Base-by-base conservation (phyloP, 306 rosid genomes). In the Quillaja saponaria region DNA sequence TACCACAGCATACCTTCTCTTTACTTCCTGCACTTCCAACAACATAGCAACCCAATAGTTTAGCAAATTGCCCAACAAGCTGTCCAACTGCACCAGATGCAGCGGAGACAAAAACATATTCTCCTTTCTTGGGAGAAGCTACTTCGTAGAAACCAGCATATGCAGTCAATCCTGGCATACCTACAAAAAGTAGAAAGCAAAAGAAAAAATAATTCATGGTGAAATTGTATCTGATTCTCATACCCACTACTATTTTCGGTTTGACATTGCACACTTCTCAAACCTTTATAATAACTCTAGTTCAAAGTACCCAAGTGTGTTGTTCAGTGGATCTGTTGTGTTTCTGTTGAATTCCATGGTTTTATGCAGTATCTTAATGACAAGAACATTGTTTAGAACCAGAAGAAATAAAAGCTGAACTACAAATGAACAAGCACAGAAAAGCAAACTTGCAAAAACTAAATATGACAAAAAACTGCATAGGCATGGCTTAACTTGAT, bases 1-100 rank as follows among this genome's bases (percentile, higher is more conserved):
- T n/a, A n/a, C n/a, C n/a, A n/a, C n/a, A n/a, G n/a, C n/a, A n/a
- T 14, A 9, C 53, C 53, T 60, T 28, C 14, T 14, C 28, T 28
- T 28, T 44, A 13, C 51, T 59, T 41, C 64, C 51, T n/a, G 64
- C 64, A 59, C 51, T 59, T 59, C 64, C 64, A 13, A 58, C 63
- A 39, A 58, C 35, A 38, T 58, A 58, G 17, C 63, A 58, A 20
- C 63, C 62, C 15, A 19, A 10, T 8, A 56, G 2, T 33, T 56
- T 56, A 10, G 46, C 46, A 13, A 41, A 41, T 14, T 41, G 46
- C 46, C 46, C 15, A 41, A 41, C 46, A 41, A 41, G 46, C 46
- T 41, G 46, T 10, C 49, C 49, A 13, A 47, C 51, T 16, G 51
- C 51, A 14, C 25, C 51, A 47, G 51, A 15, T 47, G 25, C 51